Conservation (phyloP, 768 basidiomycete genomes). For the Collybiopsis luxurians region DNA sequence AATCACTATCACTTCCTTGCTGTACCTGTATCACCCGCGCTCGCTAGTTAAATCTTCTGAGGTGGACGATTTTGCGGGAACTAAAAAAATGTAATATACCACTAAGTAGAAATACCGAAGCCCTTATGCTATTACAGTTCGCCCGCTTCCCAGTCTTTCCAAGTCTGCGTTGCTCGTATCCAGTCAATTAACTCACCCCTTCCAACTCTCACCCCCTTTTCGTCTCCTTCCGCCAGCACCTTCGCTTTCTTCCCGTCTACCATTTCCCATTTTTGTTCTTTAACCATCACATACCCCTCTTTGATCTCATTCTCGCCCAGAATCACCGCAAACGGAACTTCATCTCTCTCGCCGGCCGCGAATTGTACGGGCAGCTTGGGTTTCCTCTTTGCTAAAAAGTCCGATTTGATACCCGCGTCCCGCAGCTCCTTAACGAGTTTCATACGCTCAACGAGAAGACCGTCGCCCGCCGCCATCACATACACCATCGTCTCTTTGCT, state of each 20-base stretch:
- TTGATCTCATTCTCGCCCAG: conserved; percentile 86
- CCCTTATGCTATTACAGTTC: conserved; percentile 16
- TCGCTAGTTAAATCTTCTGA: too few species aligned
- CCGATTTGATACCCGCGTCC: conserved; percentile 88
- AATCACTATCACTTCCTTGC: too few species aligned
- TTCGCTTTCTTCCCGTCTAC: conserved; percentile 72
- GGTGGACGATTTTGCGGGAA: too few species aligned
- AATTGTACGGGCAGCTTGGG: conserved; percentile 89
- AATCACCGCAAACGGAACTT: conserved; percentile 91
- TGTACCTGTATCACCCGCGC: too few species aligned
- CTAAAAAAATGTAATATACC: too few species aligned
- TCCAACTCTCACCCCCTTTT: conserved; percentile 65
- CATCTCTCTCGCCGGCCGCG: conserved; percentile 85
- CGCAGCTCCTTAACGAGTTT: conserved; percentile 76
- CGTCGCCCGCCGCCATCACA: conserved; percentile 90
- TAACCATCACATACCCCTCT: conserved; percentile 83
- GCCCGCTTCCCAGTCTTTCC: conserved; percentile 40
- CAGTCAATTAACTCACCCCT: conserved; percentile 61
- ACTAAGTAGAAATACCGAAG: too few species aligned
- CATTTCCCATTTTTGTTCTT: conserved; percentile 85
- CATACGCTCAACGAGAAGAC: conserved; percentile 83
- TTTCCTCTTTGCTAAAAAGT: conserved; percentile 90
- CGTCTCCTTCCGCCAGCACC: conserved; percentile 54
- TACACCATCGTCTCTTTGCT: conserved; percentile 93
- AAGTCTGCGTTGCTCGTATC: conserved; percentile 50